Conservation (phyloP, 805 yeast genomes). For the Osmozyma mogii region DNA sequence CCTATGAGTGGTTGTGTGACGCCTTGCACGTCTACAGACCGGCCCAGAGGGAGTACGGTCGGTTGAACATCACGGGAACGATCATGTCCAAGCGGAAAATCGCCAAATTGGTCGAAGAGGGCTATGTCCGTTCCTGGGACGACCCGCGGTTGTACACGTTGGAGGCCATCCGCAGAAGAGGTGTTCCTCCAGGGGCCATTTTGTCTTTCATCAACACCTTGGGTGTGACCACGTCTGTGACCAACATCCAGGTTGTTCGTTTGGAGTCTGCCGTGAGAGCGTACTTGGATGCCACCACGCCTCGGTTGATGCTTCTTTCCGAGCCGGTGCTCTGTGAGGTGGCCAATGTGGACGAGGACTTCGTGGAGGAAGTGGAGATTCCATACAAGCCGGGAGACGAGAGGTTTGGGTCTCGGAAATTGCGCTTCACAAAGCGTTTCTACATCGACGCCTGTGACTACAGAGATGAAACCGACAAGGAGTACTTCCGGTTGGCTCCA, state of each 20-base stretch:
- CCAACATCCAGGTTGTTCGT: slow-evolving; percentile 83
- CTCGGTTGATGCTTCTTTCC: slow-evolving; percentile 87
- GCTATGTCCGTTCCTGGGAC: slow-evolving; percentile 91
- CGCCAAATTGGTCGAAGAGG: slow-evolving; percentile 79
- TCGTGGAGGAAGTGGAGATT: slow-evolving; percentile 58
- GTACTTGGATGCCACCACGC: slow-evolving; percentile 83
- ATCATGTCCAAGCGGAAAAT: slow-evolving; percentile 93
- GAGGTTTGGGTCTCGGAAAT: slow-evolving; percentile 52
- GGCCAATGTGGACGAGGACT: slow-evolving; percentile 74
- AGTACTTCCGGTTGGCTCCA: slow-evolving; percentile 90
- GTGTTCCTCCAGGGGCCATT: slow-evolving; percentile 98
- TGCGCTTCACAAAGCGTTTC: slow-evolving; percentile 68
- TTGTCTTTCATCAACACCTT: slow-evolving; percentile 86
- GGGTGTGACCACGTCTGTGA: slow-evolving; percentile 92
- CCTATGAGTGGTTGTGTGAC: slow-evolving; percentile 98
- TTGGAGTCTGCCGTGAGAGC: slow-evolving; percentile 86
- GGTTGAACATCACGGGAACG: slow-evolving; percentile 91
- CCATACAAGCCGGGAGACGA: slow-evolving; percentile 87
- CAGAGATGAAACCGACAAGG: slow-evolving; percentile 50
- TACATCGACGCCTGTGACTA: slow-evolving; percentile 88
- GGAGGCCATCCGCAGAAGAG: slow-evolving; percentile 92
- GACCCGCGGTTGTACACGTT: slow-evolving; percentile 95
- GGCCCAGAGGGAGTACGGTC: slow-evolving; percentile 97
- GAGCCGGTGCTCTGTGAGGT: slow-evolving; percentile 80
- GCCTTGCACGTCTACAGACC: slow-evolving; percentile 93